These are phyloP conservation scores for Chamaecyparis obtusa DNA, from an alignment of 75 land plant species.

Conservation along the genomic window DNA sequence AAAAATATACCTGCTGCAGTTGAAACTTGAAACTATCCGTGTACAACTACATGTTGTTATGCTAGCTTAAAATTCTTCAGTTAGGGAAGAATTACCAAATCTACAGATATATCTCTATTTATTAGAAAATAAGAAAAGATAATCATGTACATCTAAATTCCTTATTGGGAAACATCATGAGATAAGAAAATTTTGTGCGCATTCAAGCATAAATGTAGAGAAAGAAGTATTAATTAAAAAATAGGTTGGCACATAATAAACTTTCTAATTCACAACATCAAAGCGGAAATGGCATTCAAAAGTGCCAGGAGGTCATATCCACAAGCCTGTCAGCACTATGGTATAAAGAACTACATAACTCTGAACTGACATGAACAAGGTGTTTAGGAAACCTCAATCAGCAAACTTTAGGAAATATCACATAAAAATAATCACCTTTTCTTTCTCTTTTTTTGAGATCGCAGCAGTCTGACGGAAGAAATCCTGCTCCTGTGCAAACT, in stretches of 20 bases:
- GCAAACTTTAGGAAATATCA: background rate
- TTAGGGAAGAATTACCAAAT: background rate
- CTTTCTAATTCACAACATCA: background rate
- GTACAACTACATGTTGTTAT: background rate
- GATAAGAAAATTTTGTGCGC: background rate
- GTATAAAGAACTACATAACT: background rate
- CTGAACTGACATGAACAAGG: background rate
- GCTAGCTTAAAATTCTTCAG: background rate
- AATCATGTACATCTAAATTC: background rate
- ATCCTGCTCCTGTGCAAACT: conserved; percentile 97
- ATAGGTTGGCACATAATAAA: background rate
- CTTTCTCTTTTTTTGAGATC: conserved; percentile 86
- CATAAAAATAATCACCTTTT: conserved; percentile 54
- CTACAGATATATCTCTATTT: background rate
- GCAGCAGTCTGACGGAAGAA: conserved; percentile 87
- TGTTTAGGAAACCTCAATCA: background rate
- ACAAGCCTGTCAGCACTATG: background rate
- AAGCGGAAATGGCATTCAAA: background rate
- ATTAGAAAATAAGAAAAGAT: background rate
- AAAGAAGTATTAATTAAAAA: background rate
- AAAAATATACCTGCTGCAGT: background rate
- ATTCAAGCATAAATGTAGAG: background rate
- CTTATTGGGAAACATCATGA: background rate
- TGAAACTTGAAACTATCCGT: background rate
- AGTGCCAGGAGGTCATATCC: background rate